Evolutionary conservation across 176 grass and related monocot species (phyloP).

Genomic region (Stipa capillata): DNA sequence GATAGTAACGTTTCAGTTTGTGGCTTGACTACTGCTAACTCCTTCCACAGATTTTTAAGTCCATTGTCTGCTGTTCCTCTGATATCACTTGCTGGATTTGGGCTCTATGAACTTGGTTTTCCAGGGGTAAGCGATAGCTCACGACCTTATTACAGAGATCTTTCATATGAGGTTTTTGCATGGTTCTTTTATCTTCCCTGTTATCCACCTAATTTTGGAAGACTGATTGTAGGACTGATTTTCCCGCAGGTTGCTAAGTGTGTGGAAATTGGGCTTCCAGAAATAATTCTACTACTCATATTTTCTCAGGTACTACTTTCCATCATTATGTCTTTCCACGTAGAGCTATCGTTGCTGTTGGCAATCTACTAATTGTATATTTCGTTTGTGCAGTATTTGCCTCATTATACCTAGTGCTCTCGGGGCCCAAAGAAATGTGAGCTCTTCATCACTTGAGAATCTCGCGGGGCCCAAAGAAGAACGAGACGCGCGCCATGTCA

Average conservation of each 20-base stretch:
- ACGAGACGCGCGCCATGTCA: too few species aligned
- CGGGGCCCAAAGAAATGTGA: too few species aligned
- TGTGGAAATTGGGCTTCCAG: conserved; percentile 79
- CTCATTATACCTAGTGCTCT: conserved; percentile 59
- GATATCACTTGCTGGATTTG: conserved; percentile 69
- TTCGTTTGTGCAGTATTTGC: conserved; percentile 52
- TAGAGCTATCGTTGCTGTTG: background rate
- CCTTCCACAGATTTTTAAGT: conserved; percentile 50
- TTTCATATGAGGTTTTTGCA: background rate
- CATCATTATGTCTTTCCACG: background rate
- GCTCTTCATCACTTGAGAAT: too few species aligned
- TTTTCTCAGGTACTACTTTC: conserved; percentile 62
- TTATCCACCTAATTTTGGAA: background rate
- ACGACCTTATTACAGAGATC: background rate
- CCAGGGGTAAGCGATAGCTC: conserved; percentile 55
- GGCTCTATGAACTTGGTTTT: conserved; percentile 92
- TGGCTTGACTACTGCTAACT: background rate
- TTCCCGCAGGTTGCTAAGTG: conserved; percentile 75
- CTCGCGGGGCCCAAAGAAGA: too few species aligned
- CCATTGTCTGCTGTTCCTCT: conserved; percentile 82
- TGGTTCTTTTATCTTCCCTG: background rate
- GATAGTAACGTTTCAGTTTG: background rate
- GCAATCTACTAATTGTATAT: background rate
- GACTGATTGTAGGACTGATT: background rate
- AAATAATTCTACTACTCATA: conserved; percentile 68